A percentile compares a stretch with the other conserved stretches of the same genome.
These are phyloP conservation scores for Porphyrellus cyaneotinctus DNA, from an alignment of 768 basidiomycete genomes.

Conservation along the genomic window DNA sequence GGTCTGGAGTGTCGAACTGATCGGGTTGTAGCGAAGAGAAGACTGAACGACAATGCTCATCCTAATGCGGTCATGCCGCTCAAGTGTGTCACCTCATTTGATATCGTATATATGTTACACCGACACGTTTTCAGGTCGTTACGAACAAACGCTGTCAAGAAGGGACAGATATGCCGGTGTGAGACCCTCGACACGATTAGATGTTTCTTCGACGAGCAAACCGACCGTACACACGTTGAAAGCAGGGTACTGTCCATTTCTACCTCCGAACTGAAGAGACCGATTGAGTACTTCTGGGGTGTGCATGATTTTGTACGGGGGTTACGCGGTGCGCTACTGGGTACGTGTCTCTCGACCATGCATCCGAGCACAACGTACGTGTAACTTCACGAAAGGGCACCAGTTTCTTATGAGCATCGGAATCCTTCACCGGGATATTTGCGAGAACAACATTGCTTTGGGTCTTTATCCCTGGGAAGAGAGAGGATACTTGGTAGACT, in stretches of 20 bases:
- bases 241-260: neutral
- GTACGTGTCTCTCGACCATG: neutral
- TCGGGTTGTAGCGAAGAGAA: neutral
- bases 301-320: slow-evolving; percentile 1
- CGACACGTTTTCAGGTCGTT: neutral
- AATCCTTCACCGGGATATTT: neutral
- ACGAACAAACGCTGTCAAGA: neutral
- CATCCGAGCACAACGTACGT: no score
- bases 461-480: neutral
- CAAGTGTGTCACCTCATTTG: neutral
- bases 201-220: neutral
- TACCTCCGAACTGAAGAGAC: neutral
- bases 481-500: slow-evolving; percentile 30
- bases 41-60: neutral
- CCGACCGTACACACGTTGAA: neutral
- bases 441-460: neutral
- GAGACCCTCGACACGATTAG: neutral
- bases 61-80: neutral
- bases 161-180: neutral
- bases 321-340: neutral
- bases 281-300: neutral
- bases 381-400: neutral
- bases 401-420: neutral
- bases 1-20: neutral
- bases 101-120: neutral